These are phyloP conservation scores for Ophioceras dolichostomum DNA, from an alignment of 2,329 filamentous ascomycete species.

Conservation along the genomic window DNA sequence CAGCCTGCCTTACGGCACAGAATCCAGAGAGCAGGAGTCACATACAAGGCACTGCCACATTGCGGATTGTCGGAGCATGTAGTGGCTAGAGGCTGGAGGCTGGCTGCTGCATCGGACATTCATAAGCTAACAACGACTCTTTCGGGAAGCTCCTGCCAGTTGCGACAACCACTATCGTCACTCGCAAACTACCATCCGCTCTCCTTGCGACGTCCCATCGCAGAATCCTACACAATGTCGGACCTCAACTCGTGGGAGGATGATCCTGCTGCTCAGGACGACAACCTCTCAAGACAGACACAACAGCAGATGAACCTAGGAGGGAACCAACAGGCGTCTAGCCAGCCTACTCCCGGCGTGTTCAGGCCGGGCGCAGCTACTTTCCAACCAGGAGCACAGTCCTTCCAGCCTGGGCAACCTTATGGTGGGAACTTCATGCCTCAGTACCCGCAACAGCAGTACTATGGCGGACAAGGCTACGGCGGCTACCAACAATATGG, in stretches of 20 bases:
- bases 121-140: too few species aligned
- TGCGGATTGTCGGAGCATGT: too few species aligned
- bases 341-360: slow-evolving; percentile 25
- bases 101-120: too few species aligned
- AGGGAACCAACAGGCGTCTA: slow-evolving; percentile 17
- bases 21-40: too few species aligned
- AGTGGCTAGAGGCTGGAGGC: too few species aligned
- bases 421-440: slow-evolving; percentile 42
- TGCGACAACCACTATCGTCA: too few species aligned
- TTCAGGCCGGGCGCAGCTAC: slow-evolving; percentile 58
- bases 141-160: too few species aligned
- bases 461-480: slow-evolving; percentile 25
- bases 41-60: too few species aligned
- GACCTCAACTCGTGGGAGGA: slow-evolving; percentile 95
- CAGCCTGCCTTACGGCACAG: too few species aligned
- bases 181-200: too few species aligned
- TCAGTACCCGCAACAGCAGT: slow-evolving; percentile 38
- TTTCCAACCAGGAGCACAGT: slow-evolving; percentile 60
- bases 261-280: slow-evolving; percentile 65
- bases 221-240: slow-evolving; percentile 48
- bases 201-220: background rate
- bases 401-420: slow-evolving; percentile 38
- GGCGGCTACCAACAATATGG: slow-evolving; percentile 42
- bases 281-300: slow-evolving; percentile 64
- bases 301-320: slow-evolving; percentile 67